Conservation (phyloP, 805 yeast species). For the Ogataea pignaliae region DNA sequence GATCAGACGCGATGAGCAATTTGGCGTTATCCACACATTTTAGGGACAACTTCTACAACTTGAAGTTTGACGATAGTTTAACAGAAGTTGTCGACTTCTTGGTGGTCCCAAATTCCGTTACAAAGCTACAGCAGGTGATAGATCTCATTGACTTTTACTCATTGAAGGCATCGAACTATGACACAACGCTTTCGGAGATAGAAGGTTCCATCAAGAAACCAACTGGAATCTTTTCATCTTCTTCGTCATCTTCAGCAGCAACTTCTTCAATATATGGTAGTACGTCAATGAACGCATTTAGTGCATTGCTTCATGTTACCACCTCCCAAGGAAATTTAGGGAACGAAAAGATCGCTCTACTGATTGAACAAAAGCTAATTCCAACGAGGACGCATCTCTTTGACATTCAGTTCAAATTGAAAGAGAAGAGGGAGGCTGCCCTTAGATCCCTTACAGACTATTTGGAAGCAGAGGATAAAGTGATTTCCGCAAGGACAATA, state of each 20-base stretch:
- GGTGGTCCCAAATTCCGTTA: conserved; percentile 5
- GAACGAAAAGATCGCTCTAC: neutral
- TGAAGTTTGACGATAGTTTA: conserved; percentile 6
- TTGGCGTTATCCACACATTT: conserved; percentile 12
- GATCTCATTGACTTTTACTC: conserved; percentile 12
- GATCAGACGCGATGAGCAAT: conserved; percentile 10
- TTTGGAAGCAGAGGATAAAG: neutral
- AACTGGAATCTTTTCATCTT: neutral
- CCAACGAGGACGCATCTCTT: conserved; percentile 13
- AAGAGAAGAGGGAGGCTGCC: conserved; percentile 1
- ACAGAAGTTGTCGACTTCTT: conserved; percentile 10
- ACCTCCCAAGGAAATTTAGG: conserved; percentile 12
- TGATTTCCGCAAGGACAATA: conserved; percentile 1
- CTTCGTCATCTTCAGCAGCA: neutral
- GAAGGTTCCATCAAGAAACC: neutral
- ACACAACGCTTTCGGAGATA: neutral
- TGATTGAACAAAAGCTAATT: conserved; percentile 6
- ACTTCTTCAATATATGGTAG: neutral
- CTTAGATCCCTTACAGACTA: neutral
- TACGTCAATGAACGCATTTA: conserved; percentile 8
- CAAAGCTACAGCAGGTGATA: conserved; percentile 7
- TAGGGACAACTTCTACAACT: conserved; percentile 12
- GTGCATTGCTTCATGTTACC: conserved; percentile 6
- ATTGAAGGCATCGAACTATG: conserved; percentile 3
- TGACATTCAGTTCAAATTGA: conserved; percentile 3